Base-by-base conservation (phyloP, 768 basidiomycete genomes). In the Tylopilus balloui region DNA sequence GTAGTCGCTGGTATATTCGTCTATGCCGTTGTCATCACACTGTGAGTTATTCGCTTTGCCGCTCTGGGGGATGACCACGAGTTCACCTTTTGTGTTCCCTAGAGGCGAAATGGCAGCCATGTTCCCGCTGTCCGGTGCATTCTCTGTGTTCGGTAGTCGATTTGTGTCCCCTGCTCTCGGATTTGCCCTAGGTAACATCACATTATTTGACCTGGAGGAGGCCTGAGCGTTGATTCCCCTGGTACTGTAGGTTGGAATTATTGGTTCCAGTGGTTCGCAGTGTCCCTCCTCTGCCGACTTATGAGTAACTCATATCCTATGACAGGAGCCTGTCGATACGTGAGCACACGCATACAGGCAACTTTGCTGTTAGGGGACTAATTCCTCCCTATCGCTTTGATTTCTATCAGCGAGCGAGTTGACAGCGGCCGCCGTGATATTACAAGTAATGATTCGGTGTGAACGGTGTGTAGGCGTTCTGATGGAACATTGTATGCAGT, bases 101-200 rank as follows among this genome's bases (percentile, higher is more conserved):
- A 79, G 78, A 27, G 82, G 82, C 11, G 83, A 84, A 60, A 84
- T 86, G 83, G 72, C 81, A 19, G 73, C 79, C 15, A 77, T 82
- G 68, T 82, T 73, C 50, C 81, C 80, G 0, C 78, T 83, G 21
- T 78, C 79, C 21, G 83, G 80, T 28, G 77, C 79, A 28, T 83
- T 83, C 61, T 77, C 81, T 15, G 67, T 71, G 19, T 80, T 83
- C 51, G 80, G 78, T 1, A 67, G 72, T 17, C 74, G 81, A 25
- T 83, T 83, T 50, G 76, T 84, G 38, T 80, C 79, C 12, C 77
- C 78, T 19, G 76, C 79, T 3, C 69, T 84, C 24, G 82, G 79
- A 5, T 83, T 82, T 56, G 78, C 79, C 17, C 65, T 79, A 34
- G 79, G 78, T 76, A 56, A 41, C 1, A 4, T 37, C 35, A 21